These are phyloP conservation scores for Lunularia cruciata DNA, from an alignment of 225 moss, liverwort and hornwort genomes.

Conservation along the genomic window DNA sequence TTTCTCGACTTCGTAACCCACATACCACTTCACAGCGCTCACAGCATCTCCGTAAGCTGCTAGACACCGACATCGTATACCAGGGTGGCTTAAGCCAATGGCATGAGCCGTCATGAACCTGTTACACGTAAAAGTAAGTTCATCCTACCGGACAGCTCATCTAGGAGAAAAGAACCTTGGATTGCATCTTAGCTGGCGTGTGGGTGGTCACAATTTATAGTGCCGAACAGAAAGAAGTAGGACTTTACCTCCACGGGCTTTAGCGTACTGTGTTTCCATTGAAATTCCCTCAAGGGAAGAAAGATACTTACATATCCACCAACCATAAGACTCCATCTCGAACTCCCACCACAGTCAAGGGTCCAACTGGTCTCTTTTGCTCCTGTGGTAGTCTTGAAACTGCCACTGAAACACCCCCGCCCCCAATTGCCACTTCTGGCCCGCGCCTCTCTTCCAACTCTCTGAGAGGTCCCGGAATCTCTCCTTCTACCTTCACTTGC, in stretches of 20 bases:
- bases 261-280: too few species aligned
- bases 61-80: conserved; percentile 95
- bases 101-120: conserved; percentile 97
- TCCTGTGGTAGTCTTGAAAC: conserved; percentile 90
- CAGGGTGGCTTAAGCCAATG: conserved; percentile 90
- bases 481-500: conserved; percentile 77
- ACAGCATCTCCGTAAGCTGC: conserved; percentile 99
- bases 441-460: conserved; percentile 73
- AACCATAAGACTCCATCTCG: conserved; percentile 98
- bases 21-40: conserved; percentile 98
- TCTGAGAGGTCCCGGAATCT: conserved; percentile 57
- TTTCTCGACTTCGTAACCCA: too few species aligned
- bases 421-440: conserved; percentile 77
- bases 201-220: too few species aligned
- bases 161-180: too few species aligned
- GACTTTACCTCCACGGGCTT: too few species aligned
- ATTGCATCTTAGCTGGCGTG: too few species aligned
- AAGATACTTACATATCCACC: conserved; percentile 77
- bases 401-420: conserved; percentile 94
- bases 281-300: background rate
- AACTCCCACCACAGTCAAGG: conserved; percentile 87
- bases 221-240: too few species aligned
- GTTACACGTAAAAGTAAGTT: conserved; percentile 5
- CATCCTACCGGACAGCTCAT: too few species aligned
- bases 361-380: conserved; percentile 95